Base-by-base conservation (phyloP, 129 eudicot species). In the Gnaphalium uliginosum region DNA sequence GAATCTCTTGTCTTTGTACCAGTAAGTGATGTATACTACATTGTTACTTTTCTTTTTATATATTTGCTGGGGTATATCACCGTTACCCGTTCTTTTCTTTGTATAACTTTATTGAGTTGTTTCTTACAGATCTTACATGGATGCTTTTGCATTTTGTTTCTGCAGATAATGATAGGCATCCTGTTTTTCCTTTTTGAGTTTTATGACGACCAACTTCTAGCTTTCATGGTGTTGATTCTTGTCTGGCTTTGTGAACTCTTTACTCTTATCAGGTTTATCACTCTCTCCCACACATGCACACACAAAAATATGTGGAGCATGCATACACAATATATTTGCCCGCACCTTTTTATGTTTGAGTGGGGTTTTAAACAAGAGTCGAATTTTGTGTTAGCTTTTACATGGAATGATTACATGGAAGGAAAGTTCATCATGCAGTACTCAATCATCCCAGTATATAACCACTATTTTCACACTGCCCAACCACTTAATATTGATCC, bases 1-100 rank as follows among this genome's bases (percentile, higher is more conserved):
- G 99, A 95, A 73, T 95, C 99, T 39, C 96, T 95, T 62, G 99
- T 95, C 65, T 95, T 95, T 82, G 99, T 95, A 26, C 99, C 99
- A 46, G 99, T 95, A 84, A 90, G 93, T 77, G n/a, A n/a, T n/a
- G 22, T 15, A 14, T 58, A 3, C 19, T 3, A 21, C 63, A 2
- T 60, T 66, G 22, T 54, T 74, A 2, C 76, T 3, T 29, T 29
- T 29, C 4, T 29, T 29, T 24, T n/a, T n/a, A n/a, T n/a, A n/a
- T n/a, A n/a, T n/a, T n/a, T n/a, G n/a, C n/a, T n/a, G n/a, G n/a
- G n/a, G n/a, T n/a, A n/a, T n/a, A n/a, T n/a, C n/a, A n/a, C n/a
- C n/a, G n/a, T n/a, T n/a, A n/a, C n/a, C n/a, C n/a, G n/a, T n/a
- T n/a, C n/a, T n/a, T 43, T 13, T 54, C 11, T 41, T 41, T 17